These are phyloP conservation scores for Xylariales sp. DNA, from an alignment of 2,329 filamentous ascomycete species.

Conservation along the genomic window DNA sequence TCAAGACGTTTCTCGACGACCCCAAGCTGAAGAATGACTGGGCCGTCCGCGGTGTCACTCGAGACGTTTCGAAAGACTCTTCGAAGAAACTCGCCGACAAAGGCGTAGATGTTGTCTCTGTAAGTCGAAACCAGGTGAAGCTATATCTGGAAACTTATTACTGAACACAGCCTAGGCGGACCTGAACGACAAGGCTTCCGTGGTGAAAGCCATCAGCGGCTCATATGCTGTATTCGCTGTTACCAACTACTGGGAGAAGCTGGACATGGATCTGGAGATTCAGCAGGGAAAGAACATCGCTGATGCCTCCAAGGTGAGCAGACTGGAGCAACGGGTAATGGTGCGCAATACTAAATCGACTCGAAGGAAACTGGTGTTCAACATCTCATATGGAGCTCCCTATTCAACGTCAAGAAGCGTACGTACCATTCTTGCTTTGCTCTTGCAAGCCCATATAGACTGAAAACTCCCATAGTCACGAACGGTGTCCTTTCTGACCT, in stretches of 20 bases:
- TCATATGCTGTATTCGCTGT: constrained; percentile 46
- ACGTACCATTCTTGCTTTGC: constrained; percentile 13
- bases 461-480: constrained; percentile 24
- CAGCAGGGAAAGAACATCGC: constrained; percentile 44
- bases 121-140: constrained; percentile 18
- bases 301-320: constrained; percentile 37
- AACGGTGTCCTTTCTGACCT: constrained; percentile 36
- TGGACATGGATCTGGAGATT: constrained; percentile 34
- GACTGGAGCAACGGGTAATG: not conserved
- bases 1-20: constrained; percentile 33
- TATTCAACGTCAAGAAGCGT: constrained; percentile 35
- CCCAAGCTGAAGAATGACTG: constrained; percentile 41
- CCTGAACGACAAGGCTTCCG: constrained; percentile 38
- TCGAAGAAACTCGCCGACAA: constrained; percentile 38
- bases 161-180: constrained; percentile 34
- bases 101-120: constrained; percentile 46
- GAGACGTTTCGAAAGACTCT: constrained; percentile 37
- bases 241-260: constrained; percentile 47
- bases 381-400: constrained; percentile 40
- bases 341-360: constrained; percentile 5
- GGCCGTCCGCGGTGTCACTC: constrained; percentile 51
- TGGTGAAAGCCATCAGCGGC: constrained; percentile 39
- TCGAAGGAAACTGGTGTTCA: constrained; percentile 33
- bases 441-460: constrained; percentile 5
- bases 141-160: not conserved